These are phyloP conservation scores for Ustilago cynodontis DNA, from an alignment of 1,284 basidiomycete species.

Conservation along the genomic window DNA sequence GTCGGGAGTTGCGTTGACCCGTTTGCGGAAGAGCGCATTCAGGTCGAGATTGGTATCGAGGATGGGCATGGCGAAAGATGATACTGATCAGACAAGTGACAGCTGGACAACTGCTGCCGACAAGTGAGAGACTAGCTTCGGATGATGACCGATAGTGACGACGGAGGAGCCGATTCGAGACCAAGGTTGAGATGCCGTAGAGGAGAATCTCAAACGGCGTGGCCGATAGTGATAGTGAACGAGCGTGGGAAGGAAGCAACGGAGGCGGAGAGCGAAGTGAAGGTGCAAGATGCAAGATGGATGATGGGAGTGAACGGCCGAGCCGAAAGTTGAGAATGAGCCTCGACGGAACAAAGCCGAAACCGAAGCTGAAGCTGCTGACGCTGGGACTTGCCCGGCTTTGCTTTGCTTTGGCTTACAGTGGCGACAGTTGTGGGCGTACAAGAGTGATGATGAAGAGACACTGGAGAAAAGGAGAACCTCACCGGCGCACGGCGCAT, in stretches of 20 bases:
- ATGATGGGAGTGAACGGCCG: not conserved
- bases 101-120: not conserved
- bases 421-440: not conserved
- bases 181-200: not conserved
- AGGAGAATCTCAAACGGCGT: not conserved
- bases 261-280: not conserved
- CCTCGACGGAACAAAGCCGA: conserved; percentile 1
- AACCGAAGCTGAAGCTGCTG: not conserved
- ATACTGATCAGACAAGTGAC: conserved; percentile 3
- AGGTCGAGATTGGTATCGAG: conserved; percentile 54
- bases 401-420: too few species aligned
- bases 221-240: not conserved
- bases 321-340: conserved; percentile 2
- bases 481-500: conserved; percentile 8
- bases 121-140: not conserved
- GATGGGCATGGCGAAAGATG: conserved; percentile 28
- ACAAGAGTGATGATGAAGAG: not conserved
- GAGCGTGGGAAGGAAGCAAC: not conserved
- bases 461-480: not conserved
- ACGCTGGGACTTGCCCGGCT: too few species aligned
- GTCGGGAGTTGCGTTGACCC: conserved; percentile 52
- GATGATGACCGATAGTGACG: not conserved
- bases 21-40: conserved; percentile 52
- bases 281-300: not conserved
- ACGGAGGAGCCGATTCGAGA: conserved; percentile 1